Evolutionary conservation across 495 filamentous ascomycete species (phyloP), one percentile per base, ranked within the genome.

Genomic region (Cetradonia linearis): DNA sequence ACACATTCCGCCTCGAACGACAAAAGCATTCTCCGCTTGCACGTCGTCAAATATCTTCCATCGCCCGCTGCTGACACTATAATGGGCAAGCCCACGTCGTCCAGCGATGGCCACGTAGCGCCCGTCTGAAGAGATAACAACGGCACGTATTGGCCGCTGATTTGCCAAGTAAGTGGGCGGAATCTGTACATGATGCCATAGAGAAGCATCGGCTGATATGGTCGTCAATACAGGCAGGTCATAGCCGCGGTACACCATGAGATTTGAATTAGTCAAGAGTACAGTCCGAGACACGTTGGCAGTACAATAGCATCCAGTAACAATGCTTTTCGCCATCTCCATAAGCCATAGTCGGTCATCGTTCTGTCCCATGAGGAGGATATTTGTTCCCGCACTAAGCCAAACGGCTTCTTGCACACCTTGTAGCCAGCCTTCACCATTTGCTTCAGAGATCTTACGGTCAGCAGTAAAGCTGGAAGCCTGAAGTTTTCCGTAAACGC

Each of bases 91-190:
- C 1, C 94, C 94, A 56, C 92, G 81, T 63, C 84, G 78, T n/a
- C 94, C 94, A 8, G 94, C 93, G 34, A 99, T 85, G 3, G 93
- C 92, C 47, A 97, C 83, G 74, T 97, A 99, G 71, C 92, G 79
- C 11, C 93, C 92, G 69, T 99, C 94, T 27, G 85, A 77, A 5
- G 93, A 97, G 47, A 95, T 86, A 20, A 89, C 88, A 25, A 84
- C 86, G 61, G 83, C 86, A 61, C 85, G 83, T 57, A 99, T 90
- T 0, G 94, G 94, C 88, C 91, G 95, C 66, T 99, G 91, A 55
- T 88, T 84, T 33, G 86, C 78, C 20, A 97, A 78, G 70, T 97
- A 99, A 54, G 78, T 78, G 0, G 86, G 77, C 0, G 94, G 94
- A 59, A 96, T 86, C 68, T 88, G 87, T 1, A 89, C 84, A 67